Evolutionary conservation across 495 filamentous ascomycete genomes (phyloP).

Genomic region (Darksidea phi): DNA sequence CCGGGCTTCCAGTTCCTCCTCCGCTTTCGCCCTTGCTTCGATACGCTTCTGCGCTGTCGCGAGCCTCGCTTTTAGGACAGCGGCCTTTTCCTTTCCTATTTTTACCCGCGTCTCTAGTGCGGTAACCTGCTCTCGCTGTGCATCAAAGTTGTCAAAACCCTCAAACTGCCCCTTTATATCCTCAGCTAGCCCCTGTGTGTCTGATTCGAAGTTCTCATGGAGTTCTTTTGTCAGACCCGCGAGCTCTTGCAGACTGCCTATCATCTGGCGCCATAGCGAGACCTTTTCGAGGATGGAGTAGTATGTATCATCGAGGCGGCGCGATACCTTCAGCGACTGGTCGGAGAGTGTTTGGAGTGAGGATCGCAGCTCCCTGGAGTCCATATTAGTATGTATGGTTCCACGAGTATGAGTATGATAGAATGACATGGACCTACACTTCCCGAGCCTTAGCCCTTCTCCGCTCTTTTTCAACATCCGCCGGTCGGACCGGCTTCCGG

Average conservation of each 20-base stretch:
- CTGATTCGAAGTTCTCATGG: conserved; percentile 60
- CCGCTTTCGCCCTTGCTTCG: conserved; percentile 68
- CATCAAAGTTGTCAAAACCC: conserved; percentile 63
- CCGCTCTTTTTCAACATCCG: conserved; percentile 47
- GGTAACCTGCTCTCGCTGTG: conserved; percentile 66
- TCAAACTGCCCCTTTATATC: conserved; percentile 67
- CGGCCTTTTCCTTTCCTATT: conserved; percentile 60
- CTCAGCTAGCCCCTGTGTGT: conserved; percentile 57
- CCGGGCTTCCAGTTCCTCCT: conserved; percentile 69
- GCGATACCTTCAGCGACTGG: conserved; percentile 56
- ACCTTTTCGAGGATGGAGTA: conserved; percentile 80
- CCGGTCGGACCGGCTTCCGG: conserved; percentile 44
- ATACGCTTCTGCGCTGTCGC: conserved; percentile 63
- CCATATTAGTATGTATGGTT: conserved; percentile 7
- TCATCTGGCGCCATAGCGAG: conserved; percentile 63
- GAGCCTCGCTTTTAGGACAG: conserved; percentile 63
- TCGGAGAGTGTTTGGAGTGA: conserved; percentile 43
- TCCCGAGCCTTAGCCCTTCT: conserved; percentile 49
- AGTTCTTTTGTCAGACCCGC: conserved; percentile 60
- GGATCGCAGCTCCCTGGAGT: conserved; percentile 36
- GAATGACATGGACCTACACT: conserved; percentile 42
- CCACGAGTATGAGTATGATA: not conserved
- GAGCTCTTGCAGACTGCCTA: conserved; percentile 68
- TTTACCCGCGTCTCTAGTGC: conserved; percentile 65
- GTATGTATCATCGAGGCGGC: conserved; percentile 81